phyloP scores from a whole-genome alignment of 2,329 filamentous ascomycete species.

The Aspergillus sojae region DNA sequence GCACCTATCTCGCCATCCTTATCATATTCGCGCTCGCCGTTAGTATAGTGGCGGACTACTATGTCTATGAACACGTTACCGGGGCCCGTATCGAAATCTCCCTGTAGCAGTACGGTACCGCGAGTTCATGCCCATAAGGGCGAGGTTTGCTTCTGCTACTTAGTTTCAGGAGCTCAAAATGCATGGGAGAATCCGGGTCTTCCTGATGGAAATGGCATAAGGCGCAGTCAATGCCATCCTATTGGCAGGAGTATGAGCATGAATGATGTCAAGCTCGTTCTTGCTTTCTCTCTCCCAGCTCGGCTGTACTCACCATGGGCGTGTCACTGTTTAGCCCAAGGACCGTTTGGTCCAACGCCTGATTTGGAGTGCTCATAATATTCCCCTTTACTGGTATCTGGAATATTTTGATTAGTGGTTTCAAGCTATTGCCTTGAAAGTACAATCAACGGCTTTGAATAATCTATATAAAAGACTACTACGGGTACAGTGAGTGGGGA shows the following conservation, averaged over 20 bases:
- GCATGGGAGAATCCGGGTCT: constrained; percentile 55
- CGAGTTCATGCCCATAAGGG: not conserved
- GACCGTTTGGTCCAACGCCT: constrained; percentile 48
- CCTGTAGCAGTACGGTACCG: constrained; percentile 42
- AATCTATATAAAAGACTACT: too few species aligned
- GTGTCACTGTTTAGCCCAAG: constrained; percentile 53
- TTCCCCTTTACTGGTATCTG: not conserved
- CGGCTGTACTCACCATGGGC: constrained; percentile 44
- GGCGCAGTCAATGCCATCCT: constrained; percentile 61
- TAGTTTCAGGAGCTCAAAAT: constrained; percentile 56
- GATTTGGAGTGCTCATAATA: not conserved
- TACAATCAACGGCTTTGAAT: not conserved
- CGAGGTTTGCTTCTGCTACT: not conserved
- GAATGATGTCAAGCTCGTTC: not conserved
- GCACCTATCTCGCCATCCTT: constrained; percentile 55
- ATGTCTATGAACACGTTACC: constrained; percentile 62
- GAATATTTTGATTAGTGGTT: not conserved
- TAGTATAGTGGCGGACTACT: constrained; percentile 57
- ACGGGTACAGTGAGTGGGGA: too few species aligned
- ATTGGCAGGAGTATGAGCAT: not conserved
- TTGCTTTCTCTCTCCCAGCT: not conserved
- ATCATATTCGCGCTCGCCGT: constrained; percentile 55
- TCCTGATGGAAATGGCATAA: constrained; percentile 60
- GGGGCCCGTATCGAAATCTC: constrained; percentile 60
- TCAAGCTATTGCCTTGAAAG: not conserved